These are phyloP conservation scores for Plectosphaerella cucumerina DNA, from an alignment of 2,329 filamentous ascomycete genomes.

Conservation along the genomic window DNA sequence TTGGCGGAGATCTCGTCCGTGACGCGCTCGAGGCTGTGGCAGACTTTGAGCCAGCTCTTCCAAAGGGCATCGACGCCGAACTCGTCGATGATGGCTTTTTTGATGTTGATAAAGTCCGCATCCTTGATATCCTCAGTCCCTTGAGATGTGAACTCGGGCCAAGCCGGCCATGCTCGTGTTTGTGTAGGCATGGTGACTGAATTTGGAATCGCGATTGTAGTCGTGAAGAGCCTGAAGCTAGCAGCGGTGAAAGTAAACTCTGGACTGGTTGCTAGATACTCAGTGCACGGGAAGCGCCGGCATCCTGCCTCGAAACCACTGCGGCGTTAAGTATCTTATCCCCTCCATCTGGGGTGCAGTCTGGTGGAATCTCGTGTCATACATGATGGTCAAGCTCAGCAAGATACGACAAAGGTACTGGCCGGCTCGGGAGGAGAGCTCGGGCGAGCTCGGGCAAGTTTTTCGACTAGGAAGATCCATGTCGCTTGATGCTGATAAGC, in stretches of 20 bases:
- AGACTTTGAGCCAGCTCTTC: conserved; percentile 33
- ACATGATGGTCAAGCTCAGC: neutral
- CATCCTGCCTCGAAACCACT: neutral
- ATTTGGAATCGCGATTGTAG: neutral
- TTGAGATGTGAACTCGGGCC: conserved; percentile 16
- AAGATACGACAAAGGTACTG: neutral
- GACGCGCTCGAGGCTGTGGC: conserved; percentile 26
- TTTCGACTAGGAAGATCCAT: neutral
- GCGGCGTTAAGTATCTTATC: neutral
- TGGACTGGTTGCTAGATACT: neutral
- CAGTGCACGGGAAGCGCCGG: neutral
- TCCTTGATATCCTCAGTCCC: conserved; percentile 10
- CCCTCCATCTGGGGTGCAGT: neutral
- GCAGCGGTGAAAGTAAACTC: neutral
- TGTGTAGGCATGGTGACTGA: conserved; percentile 12
- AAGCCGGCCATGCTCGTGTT: conserved; percentile 17
- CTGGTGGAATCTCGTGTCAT: too few species aligned
- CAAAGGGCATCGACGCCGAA: conserved; percentile 29
- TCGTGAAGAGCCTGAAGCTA: neutral
- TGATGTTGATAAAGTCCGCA: conserved; percentile 20
- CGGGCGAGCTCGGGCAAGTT: conserved; percentile 7
- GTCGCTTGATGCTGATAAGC: neutral
- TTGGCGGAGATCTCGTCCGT: conserved; percentile 30
- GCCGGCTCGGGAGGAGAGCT: neutral
- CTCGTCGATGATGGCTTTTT: conserved; percentile 27